These are phyloP conservation scores for Leccinum rimulosum DNA, from an alignment of 768 basidiomycete species.

Conservation along the genomic window DNA sequence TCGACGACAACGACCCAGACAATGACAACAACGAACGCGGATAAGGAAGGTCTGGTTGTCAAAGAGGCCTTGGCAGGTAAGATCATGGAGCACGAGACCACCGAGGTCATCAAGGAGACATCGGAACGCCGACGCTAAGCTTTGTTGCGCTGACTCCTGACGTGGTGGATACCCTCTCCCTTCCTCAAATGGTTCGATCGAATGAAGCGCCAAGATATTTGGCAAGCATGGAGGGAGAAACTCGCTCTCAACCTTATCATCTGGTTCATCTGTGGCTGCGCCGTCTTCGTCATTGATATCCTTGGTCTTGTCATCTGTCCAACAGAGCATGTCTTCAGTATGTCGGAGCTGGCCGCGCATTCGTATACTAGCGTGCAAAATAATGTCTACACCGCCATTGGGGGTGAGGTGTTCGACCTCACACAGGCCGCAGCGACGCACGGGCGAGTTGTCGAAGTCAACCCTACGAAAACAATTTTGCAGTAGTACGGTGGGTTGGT, in stretches of 20 bases:
- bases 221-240: slow-evolving; percentile 98
- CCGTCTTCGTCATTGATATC: slow-evolving; percentile 44
- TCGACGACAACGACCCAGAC: too few species aligned
- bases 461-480: slow-evolving; percentile 70
- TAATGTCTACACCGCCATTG: too few species aligned
- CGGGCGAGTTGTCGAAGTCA: slow-evolving; percentile 54
- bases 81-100: slow-evolving; percentile 83
- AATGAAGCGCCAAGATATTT: slow-evolving; percentile 92
- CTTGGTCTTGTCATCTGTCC: too few species aligned
- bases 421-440: too few species aligned
- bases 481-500: slow-evolving; percentile 80
- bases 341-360: too few species aligned
- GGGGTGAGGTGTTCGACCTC: too few species aligned
- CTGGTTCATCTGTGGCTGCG: slow-evolving; percentile 88
- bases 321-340: too few species aligned
- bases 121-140: slow-evolving; percentile 87
- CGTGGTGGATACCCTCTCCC: slow-evolving; percentile 79
- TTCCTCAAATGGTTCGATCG: slow-evolving; percentile 71
- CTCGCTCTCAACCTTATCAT: slow-evolving; percentile 92
- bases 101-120: slow-evolving; percentile 82
- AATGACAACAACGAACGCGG: slow-evolving; percentile 41
- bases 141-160: slow-evolving; percentile 80
- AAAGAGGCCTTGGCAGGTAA: slow-evolving; percentile 86
- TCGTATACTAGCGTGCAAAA: too few species aligned
- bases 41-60: slow-evolving; percentile 68